A percentile compares a stretch with the other conserved stretches of the same genome.
phyloP scores from a whole-genome alignment of 2,329 filamentous ascomycete species.

The Chrysoporthe cubensis region DNA sequence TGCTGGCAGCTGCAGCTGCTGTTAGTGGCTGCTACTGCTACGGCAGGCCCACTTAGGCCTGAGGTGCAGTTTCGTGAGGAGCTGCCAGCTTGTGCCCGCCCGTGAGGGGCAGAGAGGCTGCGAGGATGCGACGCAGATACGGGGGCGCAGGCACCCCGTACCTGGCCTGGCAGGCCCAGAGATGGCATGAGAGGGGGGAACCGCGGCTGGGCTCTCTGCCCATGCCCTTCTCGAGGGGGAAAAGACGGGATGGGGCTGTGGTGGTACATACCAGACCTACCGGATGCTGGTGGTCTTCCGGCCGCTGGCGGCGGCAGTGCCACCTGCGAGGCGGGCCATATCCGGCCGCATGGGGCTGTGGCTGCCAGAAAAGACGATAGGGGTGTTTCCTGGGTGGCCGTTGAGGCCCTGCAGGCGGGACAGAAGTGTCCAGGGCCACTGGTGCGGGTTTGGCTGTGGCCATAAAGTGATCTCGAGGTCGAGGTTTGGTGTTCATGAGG shows the following conservation, averaged over 20 bases:
- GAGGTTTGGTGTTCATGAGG: conserved; percentile 15
- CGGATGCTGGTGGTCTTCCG: conserved; percentile 7
- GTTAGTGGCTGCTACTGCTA: background rate
- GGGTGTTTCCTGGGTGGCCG: conserved; percentile 12
- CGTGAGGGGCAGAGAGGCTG: background rate
- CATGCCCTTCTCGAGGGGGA: background rate
- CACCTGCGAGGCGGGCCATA: conserved; percentile 18
- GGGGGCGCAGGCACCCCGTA: background rate
- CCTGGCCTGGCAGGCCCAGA: background rate
- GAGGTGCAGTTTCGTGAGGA: conserved; percentile 21
- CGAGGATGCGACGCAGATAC: background rate
- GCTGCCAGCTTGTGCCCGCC: conserved; percentile 8
- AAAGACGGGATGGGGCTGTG: background rate
- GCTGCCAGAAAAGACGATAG: conserved; percentile 13
- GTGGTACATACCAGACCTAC: conserved; percentile 23
- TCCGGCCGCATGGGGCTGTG: conserved; percentile 17
- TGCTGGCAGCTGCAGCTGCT: background rate
- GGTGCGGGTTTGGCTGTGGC: conserved; percentile 24
- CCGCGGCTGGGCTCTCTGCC: background rate
- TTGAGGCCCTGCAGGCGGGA: conserved; percentile 25
- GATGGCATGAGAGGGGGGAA: conserved; percentile 10
- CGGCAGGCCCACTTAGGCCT: conserved; percentile 21
- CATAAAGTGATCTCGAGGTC: conserved; percentile 19
- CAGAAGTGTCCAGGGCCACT: conserved; percentile 17
- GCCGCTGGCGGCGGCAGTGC: conserved; percentile 18